These are phyloP conservation scores for Cordia subcordata DNA, from an alignment of 257 asterid genomes.

Conservation along the genomic window DNA sequence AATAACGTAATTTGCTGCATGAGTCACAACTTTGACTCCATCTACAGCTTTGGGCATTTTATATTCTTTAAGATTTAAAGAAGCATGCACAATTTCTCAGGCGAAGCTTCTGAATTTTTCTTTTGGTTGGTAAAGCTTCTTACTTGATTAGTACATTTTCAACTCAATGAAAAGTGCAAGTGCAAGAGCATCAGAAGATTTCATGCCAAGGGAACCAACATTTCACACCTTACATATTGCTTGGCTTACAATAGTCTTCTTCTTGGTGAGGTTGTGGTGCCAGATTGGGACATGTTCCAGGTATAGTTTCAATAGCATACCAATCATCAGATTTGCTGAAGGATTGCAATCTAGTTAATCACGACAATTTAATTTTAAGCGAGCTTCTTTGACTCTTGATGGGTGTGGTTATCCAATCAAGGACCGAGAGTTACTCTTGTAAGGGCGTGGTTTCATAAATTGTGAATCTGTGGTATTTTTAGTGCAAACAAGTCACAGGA, in stretches of 20 bases:
- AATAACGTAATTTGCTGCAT: slow-evolving; percentile 57
- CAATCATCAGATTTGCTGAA: too few relatives aligned
- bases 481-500: too few relatives aligned
- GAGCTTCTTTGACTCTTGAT: too few relatives aligned
- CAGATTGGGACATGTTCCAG: slow-evolving; percentile 78
- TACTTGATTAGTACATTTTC: neutral
- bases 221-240: slow-evolving; percentile 56
- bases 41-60: slow-evolving; percentile 30
- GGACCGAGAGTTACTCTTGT: neutral
- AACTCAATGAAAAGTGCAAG: slow-evolving; percentile 45
- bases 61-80: too few relatives aligned
- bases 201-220: slow-evolving; percentile 50
- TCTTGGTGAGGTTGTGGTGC: slow-evolving; percentile 45
- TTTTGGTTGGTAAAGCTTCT: too few relatives aligned
- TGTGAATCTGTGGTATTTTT: too few relatives aligned
- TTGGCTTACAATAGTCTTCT: slow-evolving; percentile 52
- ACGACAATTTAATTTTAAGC: too few relatives aligned
- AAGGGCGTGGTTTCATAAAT: neutral
- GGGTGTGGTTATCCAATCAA: too few relatives aligned
- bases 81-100: neutral
- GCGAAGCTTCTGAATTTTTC: neutral
- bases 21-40: slow-evolving; percentile 55
- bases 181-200: slow-evolving; percentile 69
- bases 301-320: slow-evolving; percentile 10
- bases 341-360: too few relatives aligned